phyloP scores from a whole-genome alignment of 805 yeast genomes.

The Metschnikowia proteae region DNA sequence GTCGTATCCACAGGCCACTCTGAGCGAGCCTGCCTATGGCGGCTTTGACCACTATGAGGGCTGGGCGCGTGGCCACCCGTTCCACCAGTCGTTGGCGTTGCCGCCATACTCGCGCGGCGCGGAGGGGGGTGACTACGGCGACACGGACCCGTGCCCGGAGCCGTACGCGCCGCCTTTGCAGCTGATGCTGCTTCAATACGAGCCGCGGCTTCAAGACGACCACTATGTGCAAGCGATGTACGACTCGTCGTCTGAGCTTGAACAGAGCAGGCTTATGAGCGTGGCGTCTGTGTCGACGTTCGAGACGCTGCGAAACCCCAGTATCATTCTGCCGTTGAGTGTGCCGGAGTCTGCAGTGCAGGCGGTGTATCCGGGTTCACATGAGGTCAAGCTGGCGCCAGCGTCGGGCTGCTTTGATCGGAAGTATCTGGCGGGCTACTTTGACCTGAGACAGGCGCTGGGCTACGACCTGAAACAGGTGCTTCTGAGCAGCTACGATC shows the following conservation, averaged over 20 bases:
- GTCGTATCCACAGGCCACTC: conserved; percentile 2
- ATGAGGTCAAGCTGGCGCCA: no score
- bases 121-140: background rate
- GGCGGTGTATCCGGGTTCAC: background rate
- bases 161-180: no score
- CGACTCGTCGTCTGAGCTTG: background rate
- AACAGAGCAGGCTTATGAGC: background rate
- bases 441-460: background rate
- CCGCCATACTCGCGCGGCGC: background rate
- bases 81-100: background rate
- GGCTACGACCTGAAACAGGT: no score
- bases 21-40: background rate
- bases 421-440: background rate
- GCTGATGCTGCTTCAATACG: no score
- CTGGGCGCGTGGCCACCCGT: background rate
- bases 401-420: no score
- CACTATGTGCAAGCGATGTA: background rate
- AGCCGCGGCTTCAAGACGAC: no score
- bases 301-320: conserved; percentile 3
- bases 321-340: conserved; percentile 1
- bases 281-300: background rate
- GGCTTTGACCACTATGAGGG: background rate
- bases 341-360: background rate
- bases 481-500: background rate
- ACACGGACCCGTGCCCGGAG: no score